Evolutionary conservation across 2,329 filamentous ascomycete species (phyloP).

Genomic region (Fusarium papillatum): DNA sequence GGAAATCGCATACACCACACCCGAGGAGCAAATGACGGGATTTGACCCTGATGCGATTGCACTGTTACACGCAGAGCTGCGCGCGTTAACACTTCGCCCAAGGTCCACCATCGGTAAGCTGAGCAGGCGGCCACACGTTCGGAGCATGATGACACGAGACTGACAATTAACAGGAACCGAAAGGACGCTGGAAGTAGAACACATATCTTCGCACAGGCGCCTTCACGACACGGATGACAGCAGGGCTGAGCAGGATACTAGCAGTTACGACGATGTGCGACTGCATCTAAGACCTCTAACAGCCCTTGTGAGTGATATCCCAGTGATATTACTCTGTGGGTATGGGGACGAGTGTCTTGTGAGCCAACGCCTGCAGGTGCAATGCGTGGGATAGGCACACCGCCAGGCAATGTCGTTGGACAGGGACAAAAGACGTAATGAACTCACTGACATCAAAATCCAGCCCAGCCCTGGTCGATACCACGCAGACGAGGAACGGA

Average conservation of each 20-base stretch:
- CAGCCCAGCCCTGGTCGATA: conserved; percentile 1
- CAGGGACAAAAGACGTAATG: neutral
- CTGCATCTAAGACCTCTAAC: neutral
- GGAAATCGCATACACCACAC: neutral
- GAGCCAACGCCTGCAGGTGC: neutral
- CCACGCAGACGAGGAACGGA: conserved; percentile 11
- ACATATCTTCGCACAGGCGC: neutral
- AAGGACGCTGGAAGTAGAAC: neutral
- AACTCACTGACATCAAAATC: neutral
- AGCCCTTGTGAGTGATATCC: conserved; percentile 19
- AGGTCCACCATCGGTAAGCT: conserved; percentile 10
- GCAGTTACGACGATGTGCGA: neutral
- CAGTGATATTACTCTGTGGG: neutral
- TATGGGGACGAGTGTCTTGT: neutral
- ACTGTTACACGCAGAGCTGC: neutral
- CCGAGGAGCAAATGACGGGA: neutral
- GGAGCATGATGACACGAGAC: neutral
- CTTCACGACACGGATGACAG: neutral
- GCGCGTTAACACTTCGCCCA: neutral
- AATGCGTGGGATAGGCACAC: neutral
- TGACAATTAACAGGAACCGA: conserved; percentile 6
- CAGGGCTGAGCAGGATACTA: neutral
- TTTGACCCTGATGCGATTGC: neutral
- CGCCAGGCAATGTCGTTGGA: neutral
- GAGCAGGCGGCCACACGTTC: neutral